Base-by-base conservation (phyloP, 1,284 basidiomycete genomes). In the Trametes versicolor region DNA sequence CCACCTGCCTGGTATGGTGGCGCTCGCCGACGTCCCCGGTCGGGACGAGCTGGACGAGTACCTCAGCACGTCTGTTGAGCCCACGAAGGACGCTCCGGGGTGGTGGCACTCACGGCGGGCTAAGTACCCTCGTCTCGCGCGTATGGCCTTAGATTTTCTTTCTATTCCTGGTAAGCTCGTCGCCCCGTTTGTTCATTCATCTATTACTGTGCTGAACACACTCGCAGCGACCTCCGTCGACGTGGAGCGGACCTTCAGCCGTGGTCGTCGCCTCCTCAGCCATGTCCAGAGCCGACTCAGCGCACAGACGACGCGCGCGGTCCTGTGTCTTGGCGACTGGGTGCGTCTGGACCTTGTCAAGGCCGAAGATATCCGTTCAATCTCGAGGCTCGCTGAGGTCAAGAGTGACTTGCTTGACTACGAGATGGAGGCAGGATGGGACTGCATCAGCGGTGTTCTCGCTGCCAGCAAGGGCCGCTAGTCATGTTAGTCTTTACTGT, bases 251-350 rank as follows among this genome's bases (percentile, higher is more conserved):
- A 52, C 75, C 7, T 80, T 79, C 64, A 77, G 77, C 64, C 61
- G 65, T 15, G 76, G 76, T 1, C 70, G 71, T 5, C 60, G 77
- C 29, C 57, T 80, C 10, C 67, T 79, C 1, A 71, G 68, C 1
- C 75, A 79, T 56, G 58, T 75, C 12, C 65, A 72, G 1, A 79
- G 73, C 62, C 61, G 73, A 0, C 72, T 80, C 12, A 72, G 70
- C 29, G 72, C 72, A 4, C 69, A 74, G 58, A 71, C 69, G 2
- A 77, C 70, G 0, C 66, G 73, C 8, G 75, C 76, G 0, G 58
- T 78, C 19, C 50, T 80, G 29, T 80, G 78, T 60, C 63, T 80
- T 15, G 70, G 74, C 3, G 59, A 43, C 13, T 80, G 78, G 78
- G 52, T 54, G 7, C 48, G 48, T 10, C 15, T 10, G 23, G 48